Evolutionary conservation across 2,329 filamentous ascomycete genomes (phyloP).

Genomic region (Paecilomyces formosus): DNA sequence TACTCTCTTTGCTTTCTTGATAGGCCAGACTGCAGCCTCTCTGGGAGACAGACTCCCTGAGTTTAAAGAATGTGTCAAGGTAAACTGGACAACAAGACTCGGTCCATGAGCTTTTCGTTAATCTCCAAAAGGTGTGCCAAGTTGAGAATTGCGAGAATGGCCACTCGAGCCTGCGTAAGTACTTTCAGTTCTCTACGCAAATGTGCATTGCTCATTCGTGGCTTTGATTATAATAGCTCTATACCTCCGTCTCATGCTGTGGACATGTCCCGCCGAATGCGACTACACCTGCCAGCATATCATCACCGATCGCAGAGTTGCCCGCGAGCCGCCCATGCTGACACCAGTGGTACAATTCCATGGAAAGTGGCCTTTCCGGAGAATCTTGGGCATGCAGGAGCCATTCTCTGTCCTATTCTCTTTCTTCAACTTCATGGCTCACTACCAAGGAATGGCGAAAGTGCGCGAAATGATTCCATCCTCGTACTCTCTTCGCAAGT

Average conservation of each 20-base stretch:
- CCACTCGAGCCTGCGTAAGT: constrained; percentile 64
- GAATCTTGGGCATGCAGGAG: constrained; percentile 88
- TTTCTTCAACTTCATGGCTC: constrained; percentile 80
- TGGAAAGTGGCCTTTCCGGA: constrained; percentile 96
- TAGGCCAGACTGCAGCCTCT: constrained; percentile 54
- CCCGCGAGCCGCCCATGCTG: constrained; percentile 55
- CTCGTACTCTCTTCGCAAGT: constrained; percentile 67
- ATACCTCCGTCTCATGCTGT: constrained; percentile 78
- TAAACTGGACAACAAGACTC: constrained; percentile 29
- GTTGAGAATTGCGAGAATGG: constrained; percentile 68
- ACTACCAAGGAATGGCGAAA: constrained; percentile 66
- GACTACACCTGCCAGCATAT: constrained; percentile 97
- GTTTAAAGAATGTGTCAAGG: constrained; percentile 79
- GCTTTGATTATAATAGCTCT: constrained; percentile 51
- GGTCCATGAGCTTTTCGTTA: constrained; percentile 1
- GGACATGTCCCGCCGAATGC: constrained; percentile 90
- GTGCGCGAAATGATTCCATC: constrained; percentile 63
- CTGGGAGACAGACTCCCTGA: constrained; percentile 78
- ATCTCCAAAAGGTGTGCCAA: constrained; percentile 60
- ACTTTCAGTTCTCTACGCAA: constrained; percentile 55
- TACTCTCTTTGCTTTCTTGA: constrained; percentile 23
- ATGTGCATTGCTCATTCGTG: constrained; percentile 5
- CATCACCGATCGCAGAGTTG: constrained; percentile 65
- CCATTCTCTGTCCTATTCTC: constrained; percentile 91
- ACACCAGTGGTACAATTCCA: constrained; percentile 81